These are phyloP conservation scores for Fulvia fulva DNA, from an alignment of 2,329 filamentous ascomycete species.

Conservation along the genomic window DNA sequence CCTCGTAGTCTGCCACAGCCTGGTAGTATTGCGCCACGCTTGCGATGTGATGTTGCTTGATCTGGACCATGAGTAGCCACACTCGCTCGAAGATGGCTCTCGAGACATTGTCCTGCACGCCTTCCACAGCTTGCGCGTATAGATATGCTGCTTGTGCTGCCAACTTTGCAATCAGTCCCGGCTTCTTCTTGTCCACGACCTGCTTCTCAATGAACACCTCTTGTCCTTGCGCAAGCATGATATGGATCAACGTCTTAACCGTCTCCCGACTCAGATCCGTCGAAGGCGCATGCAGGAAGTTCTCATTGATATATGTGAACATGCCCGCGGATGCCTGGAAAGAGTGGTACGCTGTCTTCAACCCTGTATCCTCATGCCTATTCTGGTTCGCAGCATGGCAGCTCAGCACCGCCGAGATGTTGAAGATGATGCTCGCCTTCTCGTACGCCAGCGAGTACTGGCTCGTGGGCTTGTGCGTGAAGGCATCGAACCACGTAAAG, in stretches of 20 bases:
- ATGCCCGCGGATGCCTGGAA: conserved; percentile 98
- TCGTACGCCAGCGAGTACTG: conserved; percentile 97
- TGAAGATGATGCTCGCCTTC: conserved; percentile 99
- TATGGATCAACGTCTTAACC: conserved; percentile 85
- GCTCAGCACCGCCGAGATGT: conserved; percentile 94
- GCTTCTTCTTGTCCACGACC: conserved; percentile 86
- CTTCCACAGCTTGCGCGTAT: conserved; percentile 83
- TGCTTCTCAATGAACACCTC: conserved; percentile 98
- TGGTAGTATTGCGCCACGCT: conserved; percentile 93
- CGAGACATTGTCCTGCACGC: conserved; percentile 85
- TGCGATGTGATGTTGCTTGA: conserved; percentile 76
- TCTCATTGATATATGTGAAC: conserved; percentile 99
- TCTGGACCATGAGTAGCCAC: conserved; percentile 78
- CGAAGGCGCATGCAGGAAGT: conserved; percentile 94
- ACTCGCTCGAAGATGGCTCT: conserved; percentile 92
- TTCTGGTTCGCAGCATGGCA: conserved; percentile 94
- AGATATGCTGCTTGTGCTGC: conserved; percentile 86
- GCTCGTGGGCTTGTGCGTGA: conserved; percentile 94
- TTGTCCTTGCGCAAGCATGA: conserved; percentile 93
- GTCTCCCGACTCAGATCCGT: conserved; percentile 95
- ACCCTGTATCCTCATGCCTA: conserved; percentile 81
- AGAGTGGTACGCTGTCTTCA: conserved; percentile 96
- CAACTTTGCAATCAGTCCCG: conserved; percentile 84
- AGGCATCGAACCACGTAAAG: conserved; percentile 99
- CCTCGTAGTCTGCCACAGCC: conserved; percentile 83